phyloP scores from a whole-genome alignment of 169 alveolate species.

The Plasmodium sp. region DNA sequence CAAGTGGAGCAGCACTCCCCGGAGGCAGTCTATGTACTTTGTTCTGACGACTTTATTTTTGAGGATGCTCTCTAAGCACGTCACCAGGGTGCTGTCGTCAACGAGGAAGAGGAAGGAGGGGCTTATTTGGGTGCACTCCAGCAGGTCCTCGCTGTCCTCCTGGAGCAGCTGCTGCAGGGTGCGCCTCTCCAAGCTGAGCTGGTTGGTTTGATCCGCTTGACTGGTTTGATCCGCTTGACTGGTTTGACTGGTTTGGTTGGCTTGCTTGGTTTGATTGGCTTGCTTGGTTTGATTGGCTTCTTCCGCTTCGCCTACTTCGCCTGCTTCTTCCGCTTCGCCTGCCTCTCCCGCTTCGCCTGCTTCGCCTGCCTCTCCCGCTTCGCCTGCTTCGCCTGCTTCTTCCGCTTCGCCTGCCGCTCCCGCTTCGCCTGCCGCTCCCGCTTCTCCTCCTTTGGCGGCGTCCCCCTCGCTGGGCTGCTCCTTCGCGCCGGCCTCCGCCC shows the following conservation, averaged over 20 bases:
- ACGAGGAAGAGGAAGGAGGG: not conserved
- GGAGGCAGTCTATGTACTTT: not conserved
- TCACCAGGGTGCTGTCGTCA: not conserved
- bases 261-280: not conserved
- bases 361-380: too few species aligned
- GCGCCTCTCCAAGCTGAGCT: not conserved
- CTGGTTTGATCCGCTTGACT: not conserved
- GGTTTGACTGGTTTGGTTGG: not conserved
- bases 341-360: not conserved
- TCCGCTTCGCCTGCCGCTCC: too few species aligned
- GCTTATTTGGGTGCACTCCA: not conserved
- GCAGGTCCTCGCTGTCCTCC: not conserved
- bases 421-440: too few species aligned
- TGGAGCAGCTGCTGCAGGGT: not conserved
- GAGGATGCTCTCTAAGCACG: slow-evolving; percentile 30
- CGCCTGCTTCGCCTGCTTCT: not conserved
- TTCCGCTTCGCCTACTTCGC: not conserved
- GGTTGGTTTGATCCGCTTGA: not conserved
- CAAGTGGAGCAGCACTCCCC: not conserved
- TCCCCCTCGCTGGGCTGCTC: too few species aligned
- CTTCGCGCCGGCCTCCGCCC: too few species aligned
- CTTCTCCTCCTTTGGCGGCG: too few species aligned
- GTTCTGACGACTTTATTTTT: slow-evolving; percentile 17
- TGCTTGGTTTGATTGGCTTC: not conserved
- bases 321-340: not conserved